A percentile compares a stretch with the other conserved stretches of the same genome.
Conservation (phyloP, 75 land plant genomes). For the Cunninghamia lanceolata region DNA sequence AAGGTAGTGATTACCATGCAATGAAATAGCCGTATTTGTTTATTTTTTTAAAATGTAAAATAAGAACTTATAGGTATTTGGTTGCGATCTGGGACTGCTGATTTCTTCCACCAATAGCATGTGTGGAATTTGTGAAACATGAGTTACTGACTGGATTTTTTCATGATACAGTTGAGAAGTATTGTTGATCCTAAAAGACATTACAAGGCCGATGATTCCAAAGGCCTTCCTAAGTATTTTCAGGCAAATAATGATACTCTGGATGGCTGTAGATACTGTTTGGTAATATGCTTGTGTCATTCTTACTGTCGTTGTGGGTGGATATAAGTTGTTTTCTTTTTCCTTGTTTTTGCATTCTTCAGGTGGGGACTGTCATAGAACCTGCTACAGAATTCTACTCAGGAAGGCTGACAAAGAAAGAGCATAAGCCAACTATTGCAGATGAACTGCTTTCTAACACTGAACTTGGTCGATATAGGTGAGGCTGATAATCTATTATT, state of each 20-base stretch:
- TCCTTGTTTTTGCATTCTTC: neutral
- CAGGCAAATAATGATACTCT: constrained; percentile 46
- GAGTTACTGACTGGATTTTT: too few relatives aligned
- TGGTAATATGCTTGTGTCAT: neutral
- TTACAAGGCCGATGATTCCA: constrained; percentile 82
- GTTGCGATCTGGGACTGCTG: neutral
- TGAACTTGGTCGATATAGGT: constrained; percentile 55
- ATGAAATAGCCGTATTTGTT: neutral
- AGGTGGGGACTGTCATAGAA: constrained; percentile 96
- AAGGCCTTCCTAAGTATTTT: constrained; percentile 82
- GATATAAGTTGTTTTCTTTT: neutral
- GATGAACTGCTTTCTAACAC: constrained; percentile 75
- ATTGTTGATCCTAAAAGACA: constrained; percentile 94
- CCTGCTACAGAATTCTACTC: constrained; percentile 82
- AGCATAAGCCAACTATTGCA: constrained; percentile 53
- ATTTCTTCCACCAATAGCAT: too few relatives aligned
- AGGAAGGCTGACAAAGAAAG: constrained; percentile 81
- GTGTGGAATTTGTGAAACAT: too few relatives aligned
- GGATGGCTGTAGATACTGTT: neutral
- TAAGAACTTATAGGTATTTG: neutral
- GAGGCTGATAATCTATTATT: neutral
- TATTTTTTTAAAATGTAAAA: neutral
- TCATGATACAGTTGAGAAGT: constrained; percentile 58
- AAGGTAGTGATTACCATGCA: constrained; percentile 38
- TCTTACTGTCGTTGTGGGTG: neutral